A percentile compares a stretch with the other conserved stretches of the same genome.
Conservation (phyloP, 306 rosid species). For the Gastrolobium villosum region DNA sequence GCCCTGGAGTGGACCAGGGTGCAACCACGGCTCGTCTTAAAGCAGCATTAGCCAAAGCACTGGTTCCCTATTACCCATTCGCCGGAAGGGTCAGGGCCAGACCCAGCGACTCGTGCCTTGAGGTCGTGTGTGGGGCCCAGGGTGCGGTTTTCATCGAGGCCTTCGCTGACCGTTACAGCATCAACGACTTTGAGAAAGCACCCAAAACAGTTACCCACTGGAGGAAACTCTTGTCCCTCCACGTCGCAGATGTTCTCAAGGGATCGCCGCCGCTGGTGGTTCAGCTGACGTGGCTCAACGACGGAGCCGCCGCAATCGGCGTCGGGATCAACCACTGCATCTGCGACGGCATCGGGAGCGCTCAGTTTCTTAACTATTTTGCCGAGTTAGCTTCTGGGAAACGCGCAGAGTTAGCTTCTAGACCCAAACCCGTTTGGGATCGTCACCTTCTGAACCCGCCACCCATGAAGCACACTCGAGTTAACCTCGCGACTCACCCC, state of each 20-base stretch:
- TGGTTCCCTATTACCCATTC: slow-evolving; percentile 75
- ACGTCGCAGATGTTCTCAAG: slow-evolving; percentile 73
- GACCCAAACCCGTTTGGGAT: slow-evolving; percentile 70
- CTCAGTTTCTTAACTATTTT: slow-evolving; percentile 73
- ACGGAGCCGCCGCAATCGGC: slow-evolving; percentile 78
- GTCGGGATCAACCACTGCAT: slow-evolving; percentile 82
- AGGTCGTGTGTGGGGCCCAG: slow-evolving; percentile 75
- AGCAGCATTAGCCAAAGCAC: slow-evolving; percentile 69
- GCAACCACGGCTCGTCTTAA: slow-evolving; percentile 53
- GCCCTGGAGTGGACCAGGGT: slow-evolving; percentile 44
- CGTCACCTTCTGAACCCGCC: slow-evolving; percentile 63
- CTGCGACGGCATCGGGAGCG: slow-evolving; percentile 85
- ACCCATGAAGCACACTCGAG: background rate
- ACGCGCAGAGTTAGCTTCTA: slow-evolving; percentile 27
- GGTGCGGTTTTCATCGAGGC: slow-evolving; percentile 86
- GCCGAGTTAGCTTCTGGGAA: slow-evolving; percentile 61
- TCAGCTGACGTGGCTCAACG: slow-evolving; percentile 86
- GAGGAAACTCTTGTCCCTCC: slow-evolving; percentile 71
- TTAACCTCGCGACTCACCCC: slow-evolving; percentile 36
- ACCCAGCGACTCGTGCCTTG: slow-evolving; percentile 57
- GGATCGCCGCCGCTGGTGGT: slow-evolving; percentile 79
- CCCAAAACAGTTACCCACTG: slow-evolving; percentile 68
- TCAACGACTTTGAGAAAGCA: slow-evolving; percentile 64
- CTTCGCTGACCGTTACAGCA: slow-evolving; percentile 49
- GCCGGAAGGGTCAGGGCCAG: slow-evolving; percentile 72